Evolutionary conservation across 768 basidiomycete species (phyloP).

Genomic region (Fomitopsis pulvina): DNA sequence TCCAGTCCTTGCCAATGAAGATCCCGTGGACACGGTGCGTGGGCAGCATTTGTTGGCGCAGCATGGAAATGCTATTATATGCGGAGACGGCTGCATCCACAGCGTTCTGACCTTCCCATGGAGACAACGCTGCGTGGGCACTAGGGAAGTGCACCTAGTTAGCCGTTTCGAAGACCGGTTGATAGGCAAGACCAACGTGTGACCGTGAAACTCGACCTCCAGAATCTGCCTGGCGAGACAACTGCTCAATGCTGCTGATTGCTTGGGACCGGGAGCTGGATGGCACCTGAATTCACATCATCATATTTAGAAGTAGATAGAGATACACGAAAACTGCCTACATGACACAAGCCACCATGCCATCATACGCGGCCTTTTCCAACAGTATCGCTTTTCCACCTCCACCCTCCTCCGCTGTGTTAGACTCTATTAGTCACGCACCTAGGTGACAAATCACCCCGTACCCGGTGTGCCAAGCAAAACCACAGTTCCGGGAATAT

Average conservation of each 20-base stretch:
- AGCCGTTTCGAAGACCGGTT: neutral
- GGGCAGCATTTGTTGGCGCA: slow-evolving; percentile 78
- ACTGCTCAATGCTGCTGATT: slow-evolving; percentile 57
- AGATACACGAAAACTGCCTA: slow-evolving; percentile 21
- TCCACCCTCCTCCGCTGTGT: slow-evolving; percentile 71
- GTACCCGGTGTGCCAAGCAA: slow-evolving; percentile 75
- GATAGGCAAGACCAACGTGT: slow-evolving; percentile 42
- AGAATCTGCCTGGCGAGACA: slow-evolving; percentile 58
- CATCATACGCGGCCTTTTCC: slow-evolving; percentile 65
- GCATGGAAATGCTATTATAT: slow-evolving; percentile 70
- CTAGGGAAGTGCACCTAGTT: slow-evolving; percentile 26
- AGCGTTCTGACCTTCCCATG: slow-evolving; percentile 82
- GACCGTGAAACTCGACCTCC: slow-evolving; percentile 61
- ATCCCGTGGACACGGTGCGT: slow-evolving; percentile 77
- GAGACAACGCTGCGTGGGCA: slow-evolving; percentile 72
- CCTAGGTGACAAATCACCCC: neutral
- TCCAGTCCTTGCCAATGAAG: slow-evolving; percentile 71
- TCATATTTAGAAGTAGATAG: neutral
- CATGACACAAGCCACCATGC: slow-evolving; percentile 77
- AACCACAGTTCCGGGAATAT: slow-evolving; percentile 62
- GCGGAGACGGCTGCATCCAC: slow-evolving; percentile 84
- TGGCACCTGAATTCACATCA: slow-evolving; percentile 55
- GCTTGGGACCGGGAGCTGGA: slow-evolving; percentile 70
- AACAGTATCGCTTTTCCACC: slow-evolving; percentile 67
- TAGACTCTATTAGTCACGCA: neutral